Percentiles rank a stretch among this genome's conserved stretches.
phyloP scores from a whole-genome alignment of 768 basidiomycete species.

The Amanita subjunquillea region DNA sequence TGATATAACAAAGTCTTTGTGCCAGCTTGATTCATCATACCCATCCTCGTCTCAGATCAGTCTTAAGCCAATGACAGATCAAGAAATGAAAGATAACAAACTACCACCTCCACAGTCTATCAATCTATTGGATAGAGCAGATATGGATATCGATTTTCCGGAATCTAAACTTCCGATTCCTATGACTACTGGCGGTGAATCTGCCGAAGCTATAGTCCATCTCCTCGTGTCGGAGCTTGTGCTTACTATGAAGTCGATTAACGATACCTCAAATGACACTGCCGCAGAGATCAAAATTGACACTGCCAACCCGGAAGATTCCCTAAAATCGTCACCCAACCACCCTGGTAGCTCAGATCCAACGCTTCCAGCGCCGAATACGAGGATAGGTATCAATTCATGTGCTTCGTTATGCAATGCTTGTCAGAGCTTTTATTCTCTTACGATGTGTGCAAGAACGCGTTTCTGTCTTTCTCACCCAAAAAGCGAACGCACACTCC shows the following conservation, averaged over 20 bases:
- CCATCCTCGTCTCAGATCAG: constrained; percentile 45
- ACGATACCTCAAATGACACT: constrained; percentile 7
- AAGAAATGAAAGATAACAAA: constrained; percentile 2
- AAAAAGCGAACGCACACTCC: constrained; percentile 54
- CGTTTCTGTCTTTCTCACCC: constrained; percentile 71
- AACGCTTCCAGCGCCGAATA: constrained; percentile 7
- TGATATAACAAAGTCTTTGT: constrained; percentile 57
- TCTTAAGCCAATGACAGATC: constrained; percentile 26
- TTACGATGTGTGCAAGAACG: constrained; percentile 83
- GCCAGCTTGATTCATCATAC: constrained; percentile 62
- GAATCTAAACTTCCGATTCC: constrained; percentile 40
- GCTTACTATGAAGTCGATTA: constrained; percentile 39
- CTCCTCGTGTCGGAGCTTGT: constrained; percentile 67
- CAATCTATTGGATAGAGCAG: constrained; percentile 12
- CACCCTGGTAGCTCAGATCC: too few relatives aligned
- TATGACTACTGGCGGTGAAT: constrained; percentile 23
- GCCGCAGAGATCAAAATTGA: constrained; percentile 1
- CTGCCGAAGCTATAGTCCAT: constrained; percentile 53
- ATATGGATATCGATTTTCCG: constrained; percentile 17
- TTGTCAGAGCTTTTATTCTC: constrained; percentile 89
- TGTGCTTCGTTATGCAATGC: constrained; percentile 84
- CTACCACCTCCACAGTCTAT: constrained; percentile 10
- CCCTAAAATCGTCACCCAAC: not conserved
- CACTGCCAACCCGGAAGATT: not conserved
- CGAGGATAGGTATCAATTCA: constrained; percentile 41